Evolutionary conservation across 139 green algal species (phyloP), one percentile per base, ranked within the genome.

Genomic region (Pycnococcus provasolii): DNA sequence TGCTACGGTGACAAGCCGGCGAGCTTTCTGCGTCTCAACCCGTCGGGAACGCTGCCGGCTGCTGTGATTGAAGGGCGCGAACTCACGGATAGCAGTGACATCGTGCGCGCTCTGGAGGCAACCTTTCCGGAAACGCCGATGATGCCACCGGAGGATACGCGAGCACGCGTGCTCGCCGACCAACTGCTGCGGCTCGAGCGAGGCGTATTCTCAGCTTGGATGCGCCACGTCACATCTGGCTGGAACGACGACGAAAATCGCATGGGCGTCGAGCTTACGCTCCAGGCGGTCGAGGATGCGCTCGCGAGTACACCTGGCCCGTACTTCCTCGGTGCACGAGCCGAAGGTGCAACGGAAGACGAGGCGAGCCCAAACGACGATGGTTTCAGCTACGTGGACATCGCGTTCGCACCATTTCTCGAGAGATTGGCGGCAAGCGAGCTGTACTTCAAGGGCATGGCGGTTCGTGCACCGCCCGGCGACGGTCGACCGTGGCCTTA

Each of bases 381-480:
- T 7, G 9, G 58, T 11, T 77, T 67, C 68, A 47, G 51, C 4
- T 42, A 60, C n/a, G 63, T 79, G 5, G 77, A 82, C 47, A 53
- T 68, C 15, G 58, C 68, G 4, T 96, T 95, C 72, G 78, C 83
- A 0, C 87, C 91, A 46, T 95, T 96, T 79, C 77, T 98, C 65
- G 92, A 98, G 83, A 82, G 92, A 64, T 88, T 89, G 11, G 85
- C 77, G 3, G 84, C 85, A 9, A 83, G 66, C 50, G 77, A 95
- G 5, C 66, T 78, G 9, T 97, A 95, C 75, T 97, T 95, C 81
- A 96, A 96, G 83, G 91, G 87, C n/a, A 74, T 89, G 3, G 53
- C 71, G 26, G 71, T 94, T 60, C 66, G 87, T 11, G 81, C 77
- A 15, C 26, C 26, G 26, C 26, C 26, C 26, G 54, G 72, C 65